These are phyloP conservation scores for Ricinus communis DNA, from an alignment of 345 rosid species.

Conservation along the genomic window DNA sequence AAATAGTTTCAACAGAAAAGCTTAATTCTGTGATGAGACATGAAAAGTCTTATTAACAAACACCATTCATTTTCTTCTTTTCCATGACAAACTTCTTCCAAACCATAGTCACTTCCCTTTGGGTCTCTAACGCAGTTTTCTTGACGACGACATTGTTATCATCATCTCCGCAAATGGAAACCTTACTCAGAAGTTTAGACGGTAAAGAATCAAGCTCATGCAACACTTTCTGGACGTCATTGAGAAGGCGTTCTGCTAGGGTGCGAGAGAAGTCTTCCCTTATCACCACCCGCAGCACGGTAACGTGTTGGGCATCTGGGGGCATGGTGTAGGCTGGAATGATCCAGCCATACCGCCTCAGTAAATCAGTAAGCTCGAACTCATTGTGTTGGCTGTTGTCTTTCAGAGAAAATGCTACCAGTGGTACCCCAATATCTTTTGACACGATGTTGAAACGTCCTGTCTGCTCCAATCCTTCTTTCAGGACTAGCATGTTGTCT, in stretches of 20 bases:
- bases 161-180: constrained; percentile 6
- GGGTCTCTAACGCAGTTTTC: constrained; percentile 19
- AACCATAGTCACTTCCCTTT: constrained; percentile 23
- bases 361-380: constrained; percentile 19
- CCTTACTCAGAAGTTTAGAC: neutral
- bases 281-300: constrained; percentile 27
- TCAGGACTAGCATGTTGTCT: constrained; percentile 23
- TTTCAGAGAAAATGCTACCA: constrained; percentile 30
- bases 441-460: constrained; percentile 20
- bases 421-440: constrained; percentile 25
- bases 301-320: constrained; percentile 23
- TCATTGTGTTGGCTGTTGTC: constrained; percentile 16
- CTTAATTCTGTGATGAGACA: no score
- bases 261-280: constrained; percentile 27
- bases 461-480: constrained; percentile 22
- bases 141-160: constrained; percentile 10
- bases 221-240: constrained; percentile 12
- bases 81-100: constrained; percentile 30
- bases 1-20: no score
- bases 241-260: constrained; percentile 11
- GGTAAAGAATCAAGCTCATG: constrained; percentile 18
- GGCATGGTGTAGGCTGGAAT: constrained; percentile 31
- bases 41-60: neutral
- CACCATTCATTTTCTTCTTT: constrained; percentile 29
- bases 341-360: constrained; percentile 27